phyloP scores from a whole-genome alignment of 2,329 filamentous ascomycete species.

The Pyricularia pennisetigena region DNA sequence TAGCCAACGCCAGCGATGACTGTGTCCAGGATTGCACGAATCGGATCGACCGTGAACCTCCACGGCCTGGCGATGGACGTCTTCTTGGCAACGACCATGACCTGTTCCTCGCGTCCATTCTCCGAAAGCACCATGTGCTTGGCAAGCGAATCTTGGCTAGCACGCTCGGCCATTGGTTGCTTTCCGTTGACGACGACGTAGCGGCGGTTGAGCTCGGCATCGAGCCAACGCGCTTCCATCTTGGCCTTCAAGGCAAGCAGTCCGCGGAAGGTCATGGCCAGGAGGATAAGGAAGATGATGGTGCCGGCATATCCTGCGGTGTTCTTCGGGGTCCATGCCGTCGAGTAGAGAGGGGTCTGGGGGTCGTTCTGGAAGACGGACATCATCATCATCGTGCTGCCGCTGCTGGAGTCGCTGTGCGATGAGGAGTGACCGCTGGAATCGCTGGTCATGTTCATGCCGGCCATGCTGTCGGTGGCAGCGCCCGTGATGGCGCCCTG shows the following conservation, averaged over 20 bases:
- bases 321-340: constrained; percentile 62
- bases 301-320: constrained; percentile 73
- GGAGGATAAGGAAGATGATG: constrained; percentile 79
- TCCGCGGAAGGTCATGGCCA: constrained; percentile 59
- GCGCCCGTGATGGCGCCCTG: neutral
- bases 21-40: constrained; percentile 61
- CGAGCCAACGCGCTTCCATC: constrained; percentile 55
- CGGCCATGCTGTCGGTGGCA: constrained; percentile 10
- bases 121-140: constrained; percentile 56
- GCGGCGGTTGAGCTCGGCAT: constrained; percentile 61
- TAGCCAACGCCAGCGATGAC: constrained; percentile 71
- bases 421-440: neutral
- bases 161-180: constrained; percentile 45
- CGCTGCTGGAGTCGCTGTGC: neutral
- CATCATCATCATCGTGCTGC: constrained; percentile 16
- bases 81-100: constrained; percentile 58
- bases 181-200: constrained; percentile 67
- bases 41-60: constrained; percentile 70
- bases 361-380: constrained; percentile 51
- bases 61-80: constrained; percentile 51
- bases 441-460: constrained; percentile 14
- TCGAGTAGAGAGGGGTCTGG: constrained; percentile 45
- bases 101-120: constrained; percentile 73
- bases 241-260: constrained; percentile 64
- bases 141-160: constrained; percentile 48